These are phyloP conservation scores for Entomortierella chlamydospora DNA, from an alignment of 192 early-diverging fungal species.

Conservation along the genomic window DNA sequence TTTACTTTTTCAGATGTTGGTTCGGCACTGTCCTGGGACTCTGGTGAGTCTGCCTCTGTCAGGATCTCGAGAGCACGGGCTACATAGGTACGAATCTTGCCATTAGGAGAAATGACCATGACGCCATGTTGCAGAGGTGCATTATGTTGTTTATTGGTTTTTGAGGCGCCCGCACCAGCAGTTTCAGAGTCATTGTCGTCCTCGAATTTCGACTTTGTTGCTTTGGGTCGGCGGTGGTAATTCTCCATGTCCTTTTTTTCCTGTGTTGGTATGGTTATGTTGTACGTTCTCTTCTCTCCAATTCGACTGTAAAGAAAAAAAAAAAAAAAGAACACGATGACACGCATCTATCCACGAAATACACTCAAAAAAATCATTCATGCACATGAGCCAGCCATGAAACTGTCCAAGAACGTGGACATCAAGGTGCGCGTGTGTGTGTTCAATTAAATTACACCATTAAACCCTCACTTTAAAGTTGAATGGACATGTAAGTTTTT, in stretches of 20 bases:
- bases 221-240: slow-evolving; percentile 34
- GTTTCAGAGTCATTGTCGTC: slow-evolving; percentile 5
- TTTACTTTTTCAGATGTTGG: neutral
- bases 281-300: no score
- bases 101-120: slow-evolving; percentile 44
- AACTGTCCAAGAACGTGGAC: slow-evolving; percentile 52
- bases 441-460: no score
- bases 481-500: neutral
- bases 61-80: slow-evolving; percentile 38
- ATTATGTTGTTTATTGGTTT: slow-evolving; percentile 23
- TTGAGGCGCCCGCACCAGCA: neutral
- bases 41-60: slow-evolving; percentile 12
- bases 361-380: slow-evolving; percentile 51
- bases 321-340: slow-evolving; percentile 34
- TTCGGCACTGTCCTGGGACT: neutral
- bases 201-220: slow-evolving; percentile 41
- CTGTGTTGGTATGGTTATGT: neutral
- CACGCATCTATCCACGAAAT: slow-evolving; percentile 51
- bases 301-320: no score
- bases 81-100: slow-evolving; percentile 48
- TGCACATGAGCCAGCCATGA: slow-evolving; percentile 46
- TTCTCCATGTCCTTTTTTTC: slow-evolving; percentile 25
- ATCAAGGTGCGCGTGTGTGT: slow-evolving; percentile 19
- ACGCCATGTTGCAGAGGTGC: slow-evolving; percentile 38
- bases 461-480: no score